phyloP scores from a whole-genome alignment of 805 yeast genomes.

The Gaillardinia entomophila region DNA sequence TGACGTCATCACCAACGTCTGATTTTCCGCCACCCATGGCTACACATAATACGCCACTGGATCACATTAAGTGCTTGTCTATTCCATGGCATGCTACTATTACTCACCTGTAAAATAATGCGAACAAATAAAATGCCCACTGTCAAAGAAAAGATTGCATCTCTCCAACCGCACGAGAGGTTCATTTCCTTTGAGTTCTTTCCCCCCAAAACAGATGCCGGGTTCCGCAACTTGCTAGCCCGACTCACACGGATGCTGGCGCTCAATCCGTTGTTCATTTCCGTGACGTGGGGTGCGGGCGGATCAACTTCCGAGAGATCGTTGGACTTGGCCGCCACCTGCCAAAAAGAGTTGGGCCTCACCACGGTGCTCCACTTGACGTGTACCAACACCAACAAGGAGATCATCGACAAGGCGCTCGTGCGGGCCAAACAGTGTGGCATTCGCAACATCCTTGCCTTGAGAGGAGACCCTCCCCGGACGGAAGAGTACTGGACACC shows the following conservation, averaged over 20 bases:
- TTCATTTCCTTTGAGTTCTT: slow-evolving; percentile 90
- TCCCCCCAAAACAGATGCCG: slow-evolving; percentile 94
- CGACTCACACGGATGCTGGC: slow-evolving; percentile 87
- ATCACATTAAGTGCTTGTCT: too few species aligned
- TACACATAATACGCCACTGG: too few species aligned
- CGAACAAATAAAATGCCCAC: too few species aligned
- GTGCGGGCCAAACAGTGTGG: slow-evolving; percentile 68
- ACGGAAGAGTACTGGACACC: slow-evolving; percentile 59
- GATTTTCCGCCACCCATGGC: too few species aligned
- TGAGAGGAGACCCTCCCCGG: slow-evolving; percentile 94
- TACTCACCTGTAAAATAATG: too few species aligned
- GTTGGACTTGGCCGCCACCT: slow-evolving; percentile 70
- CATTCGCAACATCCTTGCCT: slow-evolving; percentile 80
- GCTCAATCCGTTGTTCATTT: slow-evolving; percentile 81
- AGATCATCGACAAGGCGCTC: slow-evolving; percentile 75
- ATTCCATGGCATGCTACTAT: too few species aligned
- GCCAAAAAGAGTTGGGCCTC: slow-evolving; percentile 69
- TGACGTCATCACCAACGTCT: too few species aligned
- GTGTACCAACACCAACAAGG: slow-evolving; percentile 84
- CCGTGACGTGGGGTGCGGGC: slow-evolving; percentile 99
- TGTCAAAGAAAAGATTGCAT: slow-evolving; percentile 47
- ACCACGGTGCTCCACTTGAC: slow-evolving; percentile 94
- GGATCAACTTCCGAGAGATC: slow-evolving; percentile 90
- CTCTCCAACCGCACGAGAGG: slow-evolving; percentile 45
- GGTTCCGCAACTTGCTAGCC: slow-evolving; percentile 75